phyloP scores from a whole-genome alignment of 1,284 basidiomycete species.

The Ganoderma lucidum region DNA sequence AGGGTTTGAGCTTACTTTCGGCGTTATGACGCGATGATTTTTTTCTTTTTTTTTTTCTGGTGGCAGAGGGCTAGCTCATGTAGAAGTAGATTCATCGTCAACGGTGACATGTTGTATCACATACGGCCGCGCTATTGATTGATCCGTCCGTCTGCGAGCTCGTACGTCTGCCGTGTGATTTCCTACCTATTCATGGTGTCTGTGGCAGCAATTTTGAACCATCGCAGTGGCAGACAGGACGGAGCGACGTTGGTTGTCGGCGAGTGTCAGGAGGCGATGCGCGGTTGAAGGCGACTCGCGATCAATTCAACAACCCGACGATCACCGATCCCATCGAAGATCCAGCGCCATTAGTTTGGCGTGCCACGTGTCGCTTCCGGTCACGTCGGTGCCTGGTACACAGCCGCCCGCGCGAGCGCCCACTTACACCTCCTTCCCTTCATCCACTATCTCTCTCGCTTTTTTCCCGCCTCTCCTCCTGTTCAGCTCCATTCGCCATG shows the following conservation, averaged over 20 bases:
- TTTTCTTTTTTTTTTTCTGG: background rate
- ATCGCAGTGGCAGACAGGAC: background rate
- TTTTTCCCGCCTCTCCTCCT: background rate
- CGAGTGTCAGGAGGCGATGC: conserved; percentile 13
- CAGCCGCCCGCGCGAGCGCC: background rate
- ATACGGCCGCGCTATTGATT: background rate
- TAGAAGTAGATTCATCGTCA: conserved; percentile 12
- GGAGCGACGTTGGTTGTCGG: background rate
- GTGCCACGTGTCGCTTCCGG: background rate
- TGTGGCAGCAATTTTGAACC: background rate
- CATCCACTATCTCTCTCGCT: conserved; percentile 5
- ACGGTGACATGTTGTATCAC: conserved; percentile 7
- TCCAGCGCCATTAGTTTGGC: conserved; percentile 6
- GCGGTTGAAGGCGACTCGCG: conserved; percentile 14
- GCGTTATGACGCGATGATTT: background rate
- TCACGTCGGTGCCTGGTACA: conserved; percentile 3
- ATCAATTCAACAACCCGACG: conserved; percentile 23
- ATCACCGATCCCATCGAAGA: conserved; percentile 31
- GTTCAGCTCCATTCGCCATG: conserved; percentile 13
- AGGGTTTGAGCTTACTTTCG: too few relatives aligned
- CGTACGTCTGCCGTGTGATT: background rate
- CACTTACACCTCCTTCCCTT: conserved; percentile 6
- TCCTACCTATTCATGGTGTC: background rate
- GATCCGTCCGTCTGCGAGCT: background rate
- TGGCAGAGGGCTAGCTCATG: background rate